Conservation (phyloP, 2,329 filamentous ascomycete species). For the Botrytis deweyae region DNA sequence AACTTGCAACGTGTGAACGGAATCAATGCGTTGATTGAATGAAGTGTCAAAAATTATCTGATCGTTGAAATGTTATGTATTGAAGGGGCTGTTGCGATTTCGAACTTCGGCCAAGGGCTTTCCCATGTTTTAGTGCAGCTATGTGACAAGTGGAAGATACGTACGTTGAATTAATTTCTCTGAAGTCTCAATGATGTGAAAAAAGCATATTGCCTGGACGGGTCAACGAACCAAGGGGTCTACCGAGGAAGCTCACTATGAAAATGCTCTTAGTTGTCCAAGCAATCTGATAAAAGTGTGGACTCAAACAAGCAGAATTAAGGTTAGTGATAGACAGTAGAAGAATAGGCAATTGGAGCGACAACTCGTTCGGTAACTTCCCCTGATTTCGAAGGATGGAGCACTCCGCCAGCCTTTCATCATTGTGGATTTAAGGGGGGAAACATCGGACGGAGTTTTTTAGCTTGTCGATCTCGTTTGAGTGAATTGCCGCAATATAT, state of each 20-base stretch:
- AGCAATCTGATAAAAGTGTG: neutral
- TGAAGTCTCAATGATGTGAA: neutral
- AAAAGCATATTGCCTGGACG: neutral
- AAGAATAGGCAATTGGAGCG: neutral
- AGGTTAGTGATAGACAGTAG: neutral
- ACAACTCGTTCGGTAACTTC: neutral
- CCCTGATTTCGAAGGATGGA: neutral
- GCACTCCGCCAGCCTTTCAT: neutral
- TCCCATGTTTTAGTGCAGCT: neutral
- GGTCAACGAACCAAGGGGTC: neutral
- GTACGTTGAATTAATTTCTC: too few species aligned
- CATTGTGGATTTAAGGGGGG: neutral
- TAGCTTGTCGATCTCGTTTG: neutral
- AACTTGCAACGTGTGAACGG: neutral
- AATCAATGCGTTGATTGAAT: neutral
- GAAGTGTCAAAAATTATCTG: neutral
- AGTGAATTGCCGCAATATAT: neutral
- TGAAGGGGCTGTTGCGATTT: neutral
- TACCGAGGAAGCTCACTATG: neutral
- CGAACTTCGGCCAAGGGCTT: neutral
- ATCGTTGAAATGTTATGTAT: neutral
- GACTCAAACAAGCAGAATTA: neutral
- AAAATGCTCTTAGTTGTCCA: neutral
- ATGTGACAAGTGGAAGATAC: neutral
- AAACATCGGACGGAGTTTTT: neutral